These are phyloP conservation scores for Dunaliella sp. DNA, from an alignment of 139 green algal species.

Conservation along the genomic window DNA sequence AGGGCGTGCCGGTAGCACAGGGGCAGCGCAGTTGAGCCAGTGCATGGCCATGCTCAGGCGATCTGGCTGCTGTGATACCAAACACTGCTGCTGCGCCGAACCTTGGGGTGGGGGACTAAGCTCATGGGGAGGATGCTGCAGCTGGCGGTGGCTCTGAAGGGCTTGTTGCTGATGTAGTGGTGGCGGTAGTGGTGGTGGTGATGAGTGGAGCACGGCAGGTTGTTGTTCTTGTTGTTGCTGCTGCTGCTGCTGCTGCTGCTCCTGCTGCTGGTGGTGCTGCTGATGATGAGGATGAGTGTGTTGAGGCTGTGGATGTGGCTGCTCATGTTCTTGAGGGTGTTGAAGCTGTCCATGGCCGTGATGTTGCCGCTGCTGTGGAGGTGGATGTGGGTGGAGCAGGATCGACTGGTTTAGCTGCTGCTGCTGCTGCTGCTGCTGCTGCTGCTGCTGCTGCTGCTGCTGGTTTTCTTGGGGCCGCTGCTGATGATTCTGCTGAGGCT, in stretches of 20 bases:
- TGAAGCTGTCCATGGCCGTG: no score
- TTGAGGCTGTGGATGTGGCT: no score
- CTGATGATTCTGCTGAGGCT: not conserved
- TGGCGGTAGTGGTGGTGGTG: not conserved
- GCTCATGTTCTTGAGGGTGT: no score
- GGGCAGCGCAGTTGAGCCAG: not conserved
- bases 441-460: not conserved
- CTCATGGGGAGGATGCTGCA: no score
- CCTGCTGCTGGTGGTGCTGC: not conserved
- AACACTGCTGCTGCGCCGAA: no score
- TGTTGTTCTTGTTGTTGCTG: not conserved
- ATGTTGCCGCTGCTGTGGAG: not conserved
- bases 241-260: not conserved
- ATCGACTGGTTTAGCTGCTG: not conserved
- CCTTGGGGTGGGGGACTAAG: no score
- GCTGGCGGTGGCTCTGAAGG: no score
- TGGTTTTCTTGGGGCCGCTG: not conserved
- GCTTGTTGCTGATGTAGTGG: not conserved
- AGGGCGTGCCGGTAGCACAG: not conserved
- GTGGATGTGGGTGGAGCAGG: not conserved
- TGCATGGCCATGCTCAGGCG: not conserved
- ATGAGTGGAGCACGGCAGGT: not conserved
- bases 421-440: no score
- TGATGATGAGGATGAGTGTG: no score
- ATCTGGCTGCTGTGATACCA: not conserved